Percentiles rank a stretch among this genome's conserved stretches.
Conservation (phyloP, 1,139 yeast species). For the Kodamaea sp. region DNA sequence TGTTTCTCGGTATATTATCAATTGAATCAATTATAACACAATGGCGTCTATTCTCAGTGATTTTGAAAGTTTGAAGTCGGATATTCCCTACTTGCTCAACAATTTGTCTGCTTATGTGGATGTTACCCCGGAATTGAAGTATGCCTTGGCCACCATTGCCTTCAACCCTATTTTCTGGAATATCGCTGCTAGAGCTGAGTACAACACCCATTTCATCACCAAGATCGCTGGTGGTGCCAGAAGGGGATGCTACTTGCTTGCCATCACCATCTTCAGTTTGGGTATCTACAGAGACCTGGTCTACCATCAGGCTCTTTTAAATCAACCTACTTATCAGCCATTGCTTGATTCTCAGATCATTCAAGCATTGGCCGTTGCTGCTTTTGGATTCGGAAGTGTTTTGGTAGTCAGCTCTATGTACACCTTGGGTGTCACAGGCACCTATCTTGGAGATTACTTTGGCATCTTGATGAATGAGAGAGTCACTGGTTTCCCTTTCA, state of each 20-base stretch:
- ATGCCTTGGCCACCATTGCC: constrained; percentile 60
- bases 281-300: constrained; percentile 82
- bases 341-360: constrained; percentile 39
- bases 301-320: constrained; percentile 58
- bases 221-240: constrained; percentile 70
- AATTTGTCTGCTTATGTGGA: constrained; percentile 27
- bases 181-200: constrained; percentile 83
- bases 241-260: constrained; percentile 81
- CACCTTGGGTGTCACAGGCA: constrained; percentile 93
- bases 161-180: constrained; percentile 98
- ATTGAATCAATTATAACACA: neutral
- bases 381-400: constrained; percentile 70
- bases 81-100: constrained; percentile 12
- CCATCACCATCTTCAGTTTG: constrained; percentile 75
- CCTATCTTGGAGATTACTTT: constrained; percentile 94
- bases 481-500: constrained; percentile 95
- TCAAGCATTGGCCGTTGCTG: constrained; percentile 32
- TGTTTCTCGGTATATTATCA: neutral
- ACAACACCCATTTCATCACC: constrained; percentile 72
- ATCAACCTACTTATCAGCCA: constrained; percentile 57
- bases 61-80: constrained; percentile 9
- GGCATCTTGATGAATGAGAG: constrained; percentile 91
- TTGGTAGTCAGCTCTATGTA: constrained; percentile 86
- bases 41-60: constrained; percentile 12
- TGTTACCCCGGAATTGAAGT: constrained; percentile 25